Percentiles rank a stretch among this genome's conserved stretches.
phyloP scores from a whole-genome alignment of 73 alveolate species.

The Paramecium caudatum region DNA sequence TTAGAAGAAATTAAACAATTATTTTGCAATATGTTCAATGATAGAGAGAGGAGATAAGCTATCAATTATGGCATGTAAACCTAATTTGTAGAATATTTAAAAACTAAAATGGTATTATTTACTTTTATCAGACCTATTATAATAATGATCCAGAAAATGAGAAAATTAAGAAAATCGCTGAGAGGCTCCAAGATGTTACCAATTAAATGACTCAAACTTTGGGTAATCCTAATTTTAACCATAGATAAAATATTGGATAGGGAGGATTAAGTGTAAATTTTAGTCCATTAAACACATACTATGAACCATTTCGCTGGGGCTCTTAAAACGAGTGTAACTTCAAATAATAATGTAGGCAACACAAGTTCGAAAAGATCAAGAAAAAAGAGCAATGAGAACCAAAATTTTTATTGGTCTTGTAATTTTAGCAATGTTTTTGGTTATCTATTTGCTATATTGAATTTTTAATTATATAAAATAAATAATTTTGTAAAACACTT shows the following conservation, averaged over 20 bases:
- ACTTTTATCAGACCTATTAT: neutral
- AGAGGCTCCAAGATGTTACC: neutral
- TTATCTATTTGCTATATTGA: slow-evolving; percentile 58
- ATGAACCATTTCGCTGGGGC: slow-evolving; percentile 3
- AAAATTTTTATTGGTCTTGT: slow-evolving; percentile 50
- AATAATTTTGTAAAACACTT: no score
- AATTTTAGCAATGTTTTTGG: slow-evolving; percentile 39
- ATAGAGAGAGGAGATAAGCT: slow-evolving; percentile 32
- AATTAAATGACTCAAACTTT: slow-evolving; percentile 38
- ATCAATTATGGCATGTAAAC: slow-evolving; percentile 47
- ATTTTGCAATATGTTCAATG: slow-evolving; percentile 28
- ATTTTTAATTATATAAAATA: neutral
- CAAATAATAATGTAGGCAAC: neutral
- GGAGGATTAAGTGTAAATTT: slow-evolving; percentile 48
- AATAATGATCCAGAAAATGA: slow-evolving; percentile 63
- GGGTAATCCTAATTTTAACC: neutral
- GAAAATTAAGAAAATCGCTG: neutral
- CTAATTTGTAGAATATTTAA: slow-evolving; percentile 45
- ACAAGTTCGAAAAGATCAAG: slow-evolving; percentile 52
- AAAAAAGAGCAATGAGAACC: slow-evolving; percentile 42
- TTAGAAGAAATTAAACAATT: slow-evolving; percentile 71
- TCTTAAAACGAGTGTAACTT: slow-evolving; percentile 45
- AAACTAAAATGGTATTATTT: slow-evolving; percentile 16
- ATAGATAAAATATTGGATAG: slow-evolving; percentile 49
- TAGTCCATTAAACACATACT: slow-evolving; percentile 40